Percentiles rank a stretch among this genome's conserved stretches.
phyloP scores from a whole-genome alignment of 148 eudicot genomes.

The Chenopodium berlandieri region DNA sequence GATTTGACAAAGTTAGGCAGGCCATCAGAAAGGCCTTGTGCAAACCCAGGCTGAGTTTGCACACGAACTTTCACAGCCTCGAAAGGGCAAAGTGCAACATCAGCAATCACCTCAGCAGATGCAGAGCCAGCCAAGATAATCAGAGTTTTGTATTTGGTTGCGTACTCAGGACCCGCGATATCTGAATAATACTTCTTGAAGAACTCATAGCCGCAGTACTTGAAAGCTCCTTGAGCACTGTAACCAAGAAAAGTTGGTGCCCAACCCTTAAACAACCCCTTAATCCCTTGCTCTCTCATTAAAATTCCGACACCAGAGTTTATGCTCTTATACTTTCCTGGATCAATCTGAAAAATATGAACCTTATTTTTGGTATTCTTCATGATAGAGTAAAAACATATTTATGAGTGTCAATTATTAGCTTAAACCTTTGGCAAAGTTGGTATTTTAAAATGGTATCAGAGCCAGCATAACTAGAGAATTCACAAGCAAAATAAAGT shows the following conservation, averaged over 20 bases:
- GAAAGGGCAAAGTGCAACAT: constrained; percentile 65
- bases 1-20: constrained; percentile 62
- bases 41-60: constrained; percentile 75
- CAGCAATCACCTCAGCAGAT: constrained; percentile 77
- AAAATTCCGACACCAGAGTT: constrained; percentile 54
- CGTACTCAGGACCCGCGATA: constrained; percentile 60
- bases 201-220: constrained; percentile 67
- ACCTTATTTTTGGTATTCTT: too few relatives aligned
- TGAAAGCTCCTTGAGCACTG: constrained; percentile 79
- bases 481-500: too few relatives aligned
- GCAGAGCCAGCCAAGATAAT: constrained; percentile 72
- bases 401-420: too few relatives aligned
- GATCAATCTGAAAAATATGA: constrained; percentile 45
- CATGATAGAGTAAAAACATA: too few relatives aligned
- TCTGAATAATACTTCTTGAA: constrained; percentile 76
- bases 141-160: constrained; percentile 58
- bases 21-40: constrained; percentile 70
- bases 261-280: constrained; percentile 73
- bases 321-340: constrained; percentile 62
- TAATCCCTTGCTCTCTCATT: constrained; percentile 60
- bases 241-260: constrained; percentile 68
- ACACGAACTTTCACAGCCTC: constrained; percentile 82
- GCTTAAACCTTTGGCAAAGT: too few relatives aligned
- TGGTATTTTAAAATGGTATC: too few relatives aligned
- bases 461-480: too few relatives aligned